Evolutionary conservation across 345 rosid genomes (phyloP).

Genomic region (Eutrema japonicum): DNA sequence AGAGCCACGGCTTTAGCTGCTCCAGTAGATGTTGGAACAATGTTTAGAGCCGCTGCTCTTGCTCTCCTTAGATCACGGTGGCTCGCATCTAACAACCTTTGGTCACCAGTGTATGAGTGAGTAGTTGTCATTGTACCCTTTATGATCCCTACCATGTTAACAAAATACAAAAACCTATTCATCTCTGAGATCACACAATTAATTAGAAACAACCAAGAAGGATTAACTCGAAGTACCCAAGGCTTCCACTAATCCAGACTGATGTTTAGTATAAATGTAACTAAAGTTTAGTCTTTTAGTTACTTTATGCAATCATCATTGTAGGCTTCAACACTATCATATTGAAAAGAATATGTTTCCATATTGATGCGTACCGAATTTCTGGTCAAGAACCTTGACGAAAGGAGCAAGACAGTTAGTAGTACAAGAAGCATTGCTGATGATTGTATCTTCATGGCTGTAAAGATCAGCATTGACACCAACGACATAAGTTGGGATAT

Average conservation of each 20-base stretch:
- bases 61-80: constrained; percentile 99
- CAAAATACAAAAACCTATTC: constrained; percentile 19
- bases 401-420: constrained; percentile 99
- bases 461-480: constrained; percentile 92
- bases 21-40: constrained; percentile 97
- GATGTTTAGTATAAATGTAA: not conserved
- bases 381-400: constrained; percentile 98
- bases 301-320: not conserved
- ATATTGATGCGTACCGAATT: constrained; percentile 60
- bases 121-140: constrained; percentile 99
- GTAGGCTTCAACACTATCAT: not conserved
- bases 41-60: constrained; percentile 95
- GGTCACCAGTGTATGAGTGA: constrained; percentile 99
- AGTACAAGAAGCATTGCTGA: constrained; percentile 99
- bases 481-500: constrained; percentile 93
- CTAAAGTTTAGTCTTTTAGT: not conserved
- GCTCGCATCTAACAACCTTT: constrained; percentile 88
- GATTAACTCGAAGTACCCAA: not conserved
- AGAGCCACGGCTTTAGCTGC: constrained; percentile 99
- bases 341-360: no score
- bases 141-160: constrained; percentile 68
- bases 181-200: not conserved
- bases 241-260: no score
- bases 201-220: not conserved
- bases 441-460: constrained; percentile 72